Evolutionary conservation across 345 rosid genomes (phyloP).

Genomic region (Brassica nigra): DNA sequence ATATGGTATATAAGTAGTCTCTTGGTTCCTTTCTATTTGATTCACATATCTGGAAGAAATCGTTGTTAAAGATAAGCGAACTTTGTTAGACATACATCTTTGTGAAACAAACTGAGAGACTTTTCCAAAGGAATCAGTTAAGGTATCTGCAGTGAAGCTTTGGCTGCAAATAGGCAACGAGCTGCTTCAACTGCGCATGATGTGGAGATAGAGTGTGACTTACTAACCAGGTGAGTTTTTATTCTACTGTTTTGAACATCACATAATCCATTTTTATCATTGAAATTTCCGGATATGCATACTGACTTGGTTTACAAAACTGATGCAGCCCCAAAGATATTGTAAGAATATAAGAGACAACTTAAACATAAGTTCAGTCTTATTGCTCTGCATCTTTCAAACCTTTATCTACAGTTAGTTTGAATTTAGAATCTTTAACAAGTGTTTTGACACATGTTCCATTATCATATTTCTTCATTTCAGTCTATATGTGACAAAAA

Average conservation of each 20-base stretch:
- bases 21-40: background rate
- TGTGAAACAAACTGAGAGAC: conserved; percentile 92
- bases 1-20: conserved; percentile 39
- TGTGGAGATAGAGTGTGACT: conserved; percentile 80
- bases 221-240: conserved; percentile 65
- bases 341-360: conserved; percentile 74
- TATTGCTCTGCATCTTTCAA: background rate
- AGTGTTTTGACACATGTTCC: background rate
- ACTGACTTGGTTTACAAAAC: conserved; percentile 17
- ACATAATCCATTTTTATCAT: background rate
- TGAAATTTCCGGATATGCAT: conserved; percentile 15
- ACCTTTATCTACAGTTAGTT: background rate
- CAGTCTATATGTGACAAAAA: conserved; percentile 71
- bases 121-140: conserved; percentile 74
- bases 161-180: conserved; percentile 93
- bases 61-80: background rate
- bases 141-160: conserved; percentile 75
- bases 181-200: conserved; percentile 62
- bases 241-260: conserved; percentile 4
- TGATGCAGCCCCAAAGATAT: conserved; percentile 79
- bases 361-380: conserved; percentile 57
- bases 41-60: background rate
- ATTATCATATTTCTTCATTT: conserved; percentile 3
- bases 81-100: conserved; percentile 37
- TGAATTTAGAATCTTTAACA: background rate